Evolutionary conservation across 2,329 filamentous ascomycete species (phyloP).

Genomic region (Penicillium fuscoglaucum): DNA sequence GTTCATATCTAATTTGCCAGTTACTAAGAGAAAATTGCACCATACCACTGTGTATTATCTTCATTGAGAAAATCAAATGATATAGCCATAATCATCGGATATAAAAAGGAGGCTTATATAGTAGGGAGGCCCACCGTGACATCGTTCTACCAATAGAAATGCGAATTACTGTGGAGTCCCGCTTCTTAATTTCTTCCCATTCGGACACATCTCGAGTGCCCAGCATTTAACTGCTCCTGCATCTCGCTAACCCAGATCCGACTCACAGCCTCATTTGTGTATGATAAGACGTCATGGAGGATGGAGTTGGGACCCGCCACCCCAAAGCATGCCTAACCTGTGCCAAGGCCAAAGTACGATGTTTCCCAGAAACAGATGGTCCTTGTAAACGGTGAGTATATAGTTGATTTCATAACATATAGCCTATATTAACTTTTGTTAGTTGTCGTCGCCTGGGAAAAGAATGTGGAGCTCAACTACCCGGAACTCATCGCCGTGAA

Average conservation of each 20-base stretch:
- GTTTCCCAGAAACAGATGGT: slow-evolving; percentile 16
- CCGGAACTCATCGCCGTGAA: slow-evolving; percentile 27
- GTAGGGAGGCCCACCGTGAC: not conserved
- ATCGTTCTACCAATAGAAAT: not conserved
- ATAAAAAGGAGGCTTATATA: not conserved
- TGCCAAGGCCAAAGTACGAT: slow-evolving; percentile 26
- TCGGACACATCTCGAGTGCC: not conserved
- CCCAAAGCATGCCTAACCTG: slow-evolving; percentile 23
- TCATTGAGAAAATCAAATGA: too few relatives aligned
- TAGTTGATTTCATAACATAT: not conserved
- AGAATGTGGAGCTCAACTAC: slow-evolving; percentile 27
- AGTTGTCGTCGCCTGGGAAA: slow-evolving; percentile 33
- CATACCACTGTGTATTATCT: not conserved
- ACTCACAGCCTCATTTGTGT: not conserved
- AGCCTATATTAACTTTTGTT: not conserved
- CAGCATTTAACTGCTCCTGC: not conserved
- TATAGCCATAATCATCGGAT: not conserved
- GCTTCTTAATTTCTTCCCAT: not conserved
- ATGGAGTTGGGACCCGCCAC: slow-evolving; percentile 11
- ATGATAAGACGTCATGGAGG: slow-evolving; percentile 7
- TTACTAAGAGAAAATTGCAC: too few relatives aligned
- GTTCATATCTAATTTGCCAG: too few relatives aligned
- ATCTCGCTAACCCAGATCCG: not conserved
- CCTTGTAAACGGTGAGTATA: slow-evolving; percentile 19
- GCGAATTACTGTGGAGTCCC: not conserved